Conservation (phyloP, 305 asterid species). For the Fraxinus dipetala region DNA sequence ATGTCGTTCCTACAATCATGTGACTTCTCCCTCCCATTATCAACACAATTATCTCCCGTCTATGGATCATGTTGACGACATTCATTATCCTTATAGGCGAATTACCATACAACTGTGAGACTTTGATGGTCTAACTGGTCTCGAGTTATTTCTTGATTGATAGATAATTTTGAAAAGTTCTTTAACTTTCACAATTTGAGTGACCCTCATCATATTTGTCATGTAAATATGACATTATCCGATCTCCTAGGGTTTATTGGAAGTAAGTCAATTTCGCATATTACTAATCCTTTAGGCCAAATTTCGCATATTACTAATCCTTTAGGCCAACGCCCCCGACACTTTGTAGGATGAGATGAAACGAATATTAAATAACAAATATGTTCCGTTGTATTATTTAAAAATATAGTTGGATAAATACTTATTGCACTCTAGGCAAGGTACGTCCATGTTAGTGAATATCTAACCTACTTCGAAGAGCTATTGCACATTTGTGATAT, state of each 20-base stretch:
- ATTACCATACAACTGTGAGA: not conserved
- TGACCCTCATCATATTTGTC: not conserved
- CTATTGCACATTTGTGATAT: not conserved
- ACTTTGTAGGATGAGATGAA: not conserved
- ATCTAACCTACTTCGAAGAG: not conserved
- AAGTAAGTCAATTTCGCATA: not conserved
- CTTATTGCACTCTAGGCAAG: not conserved
- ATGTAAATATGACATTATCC: not conserved
- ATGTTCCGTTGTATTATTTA: not conserved
- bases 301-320: not conserved
- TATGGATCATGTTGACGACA: not conserved
- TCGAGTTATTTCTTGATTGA: not conserved
- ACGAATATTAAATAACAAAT: too few relatives aligned
- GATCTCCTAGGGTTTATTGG: not conserved
- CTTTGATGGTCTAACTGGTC: not conserved
- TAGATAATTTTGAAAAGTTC: not conserved
- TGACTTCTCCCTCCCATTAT: not conserved
- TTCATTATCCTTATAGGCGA: not conserved
- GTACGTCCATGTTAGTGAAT: not conserved
- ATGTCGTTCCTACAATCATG: not conserved
- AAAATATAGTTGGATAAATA: not conserved
- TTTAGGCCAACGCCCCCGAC: not conserved
- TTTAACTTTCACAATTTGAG: not conserved
- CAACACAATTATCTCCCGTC: not conserved
- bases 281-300: not conserved